Evolutionary conservation across 768 basidiomycete genomes (phyloP), one percentile per base, ranked within the genome.

Genomic region (Russula olivacea): DNA sequence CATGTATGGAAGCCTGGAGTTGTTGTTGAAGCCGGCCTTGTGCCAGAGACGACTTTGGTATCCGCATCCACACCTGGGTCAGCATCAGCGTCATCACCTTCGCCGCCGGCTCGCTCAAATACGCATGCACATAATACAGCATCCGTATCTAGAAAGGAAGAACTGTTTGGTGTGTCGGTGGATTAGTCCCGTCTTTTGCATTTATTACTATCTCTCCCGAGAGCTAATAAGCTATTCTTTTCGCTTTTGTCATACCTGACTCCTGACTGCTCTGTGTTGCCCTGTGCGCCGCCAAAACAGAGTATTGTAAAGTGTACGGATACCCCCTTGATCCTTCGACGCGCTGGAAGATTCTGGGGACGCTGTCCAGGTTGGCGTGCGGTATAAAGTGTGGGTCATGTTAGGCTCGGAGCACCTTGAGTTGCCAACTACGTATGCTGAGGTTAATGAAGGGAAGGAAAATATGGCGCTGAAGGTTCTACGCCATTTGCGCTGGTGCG

Each of bases 371-470:
- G 38, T 5, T 15, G 17, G 11, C 5, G 50, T n/a, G 28, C 30
- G 43, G 51, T 66, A 60, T 59, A 68, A 60, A 41, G 63, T 70
- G 8, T 70, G 69, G 69, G 38, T 68, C 32, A 55, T 68, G 55
- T 30, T 68, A n/a, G 69, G 68, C 2, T 48, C 58, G 32, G 69
- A 70, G 57, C 34, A 59, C 34, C 40, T 70, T 10, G 69, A 70
- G 48, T 60, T 68, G n/a, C 69, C 67, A 3, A 57, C 45, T 12
- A 25, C 28, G 19, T 69, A 64, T 11, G 43, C 38, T 6, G 48
- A 36, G 12, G 2, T 68, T 28, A 49, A 60, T 5, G 58, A 66
- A 23, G 70, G 70, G 41, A 56, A 68, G 51, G 70, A 71, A 41
- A 61, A 64, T 19, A 52, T 71, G 15, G 67, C 68, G 4, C 60